Evolutionary conservation across 495 filamentous ascomycete species (phyloP).

Genomic region (Xanthoparmelia taractica): DNA sequence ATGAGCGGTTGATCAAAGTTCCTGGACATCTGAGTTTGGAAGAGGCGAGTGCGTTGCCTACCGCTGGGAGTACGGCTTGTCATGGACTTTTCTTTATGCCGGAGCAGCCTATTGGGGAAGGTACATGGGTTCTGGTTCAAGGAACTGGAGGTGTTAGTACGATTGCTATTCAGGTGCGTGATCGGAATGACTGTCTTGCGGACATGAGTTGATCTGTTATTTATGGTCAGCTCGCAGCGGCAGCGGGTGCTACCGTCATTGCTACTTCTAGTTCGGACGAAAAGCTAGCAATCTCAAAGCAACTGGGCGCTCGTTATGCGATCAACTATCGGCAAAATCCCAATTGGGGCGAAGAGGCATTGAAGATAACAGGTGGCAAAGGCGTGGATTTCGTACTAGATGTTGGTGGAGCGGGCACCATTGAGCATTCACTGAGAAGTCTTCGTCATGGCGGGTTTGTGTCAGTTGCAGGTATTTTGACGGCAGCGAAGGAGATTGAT

Average conservation of each 20-base stretch:
- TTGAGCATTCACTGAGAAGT: background rate
- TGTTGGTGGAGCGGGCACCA: constrained; percentile 1
- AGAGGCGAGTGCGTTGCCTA: background rate
- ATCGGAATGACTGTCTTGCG: background rate
- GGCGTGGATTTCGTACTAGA: background rate
- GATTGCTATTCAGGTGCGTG: constrained; percentile 2
- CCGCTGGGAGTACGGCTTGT: background rate
- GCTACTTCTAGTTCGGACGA: constrained; percentile 1
- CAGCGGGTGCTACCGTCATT: background rate
- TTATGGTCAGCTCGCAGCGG: background rate
- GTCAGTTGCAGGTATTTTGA: background rate
- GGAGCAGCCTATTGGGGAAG: background rate
- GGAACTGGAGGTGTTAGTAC: constrained; percentile 4
- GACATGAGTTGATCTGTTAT: background rate
- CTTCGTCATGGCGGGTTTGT: background rate
- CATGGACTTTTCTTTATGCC: background rate
- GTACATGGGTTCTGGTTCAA: background rate
- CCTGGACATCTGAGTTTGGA: background rate
- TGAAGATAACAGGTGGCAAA: background rate
- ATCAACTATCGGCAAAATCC: background rate
- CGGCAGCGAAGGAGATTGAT: constrained; percentile 3
- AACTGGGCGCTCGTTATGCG: background rate
- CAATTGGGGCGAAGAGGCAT: background rate
- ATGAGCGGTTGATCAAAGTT: background rate
- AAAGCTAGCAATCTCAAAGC: background rate